A percentile compares a stretch with the other conserved stretches of the same genome.
These are phyloP conservation scores for Claviceps sp. DNA, from an alignment of 2,329 filamentous ascomycete genomes.

Conservation along the genomic window DNA sequence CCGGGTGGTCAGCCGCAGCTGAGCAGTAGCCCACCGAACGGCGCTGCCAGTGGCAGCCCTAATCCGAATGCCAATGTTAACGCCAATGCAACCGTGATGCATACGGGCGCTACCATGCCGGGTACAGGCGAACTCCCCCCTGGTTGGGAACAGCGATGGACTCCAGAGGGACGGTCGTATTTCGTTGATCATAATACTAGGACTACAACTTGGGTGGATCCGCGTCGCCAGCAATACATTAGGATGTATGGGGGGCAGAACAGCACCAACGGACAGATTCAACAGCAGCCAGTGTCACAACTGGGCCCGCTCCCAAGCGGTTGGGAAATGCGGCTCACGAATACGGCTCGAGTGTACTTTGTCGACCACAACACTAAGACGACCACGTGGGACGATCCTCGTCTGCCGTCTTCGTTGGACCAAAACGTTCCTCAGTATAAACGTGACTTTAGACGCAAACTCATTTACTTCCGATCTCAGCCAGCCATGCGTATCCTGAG, in stretches of 20 bases:
- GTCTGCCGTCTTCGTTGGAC: conserved; percentile 86
- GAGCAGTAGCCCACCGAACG: conserved; percentile 13
- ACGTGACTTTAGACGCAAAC: conserved; percentile 92
- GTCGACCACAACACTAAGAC: conserved; percentile 99
- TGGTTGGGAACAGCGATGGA: conserved; percentile 93
- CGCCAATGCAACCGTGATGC: conserved; percentile 68
- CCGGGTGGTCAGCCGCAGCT: conserved; percentile 25
- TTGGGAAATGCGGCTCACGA: conserved; percentile 99
- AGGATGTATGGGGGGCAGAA: conserved; percentile 90
- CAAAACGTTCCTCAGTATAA: conserved; percentile 99
- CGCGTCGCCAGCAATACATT: conserved; percentile 93
- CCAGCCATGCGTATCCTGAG: conserved; percentile 89
- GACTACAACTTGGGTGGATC: conserved; percentile 97
- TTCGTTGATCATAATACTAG: conserved; percentile 98
- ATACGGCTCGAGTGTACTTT: conserved; percentile 95
- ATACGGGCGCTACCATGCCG: conserved; percentile 81
- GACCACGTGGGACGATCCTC: conserved; percentile 96
- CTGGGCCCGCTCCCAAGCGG: conserved; percentile 89
- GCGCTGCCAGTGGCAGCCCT: conserved; percentile 7
- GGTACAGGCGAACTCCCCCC: conserved; percentile 90
- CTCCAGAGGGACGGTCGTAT: conserved; percentile 86
- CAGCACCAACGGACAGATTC: conserved; percentile 72
- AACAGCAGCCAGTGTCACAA: conserved; percentile 95
- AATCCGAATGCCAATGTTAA: conserved; percentile 15
- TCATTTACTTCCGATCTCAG: conserved; percentile 98